Evolutionary conservation across 345 rosid genomes (phyloP).

Genomic region (Eucalyptus cloeziana): DNA sequence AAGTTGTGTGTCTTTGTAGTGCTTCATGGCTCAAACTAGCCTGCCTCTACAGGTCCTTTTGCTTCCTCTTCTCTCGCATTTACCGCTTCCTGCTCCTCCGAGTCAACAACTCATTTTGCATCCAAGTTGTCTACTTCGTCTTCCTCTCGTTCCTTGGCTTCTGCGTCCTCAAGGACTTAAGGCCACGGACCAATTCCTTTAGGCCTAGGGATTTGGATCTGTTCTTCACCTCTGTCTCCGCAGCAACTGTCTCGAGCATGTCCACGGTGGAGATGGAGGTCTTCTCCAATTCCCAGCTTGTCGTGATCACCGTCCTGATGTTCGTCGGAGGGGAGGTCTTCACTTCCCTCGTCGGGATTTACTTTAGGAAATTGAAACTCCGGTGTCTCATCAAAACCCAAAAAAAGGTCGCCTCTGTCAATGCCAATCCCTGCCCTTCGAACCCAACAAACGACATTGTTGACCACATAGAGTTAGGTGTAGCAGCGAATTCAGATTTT

Average conservation of each 20-base stretch:
- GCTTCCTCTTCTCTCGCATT: background rate
- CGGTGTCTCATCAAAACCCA: background rate
- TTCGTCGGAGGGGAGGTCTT: slow-evolving; percentile 26
- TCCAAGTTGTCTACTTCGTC: slow-evolving; percentile 25
- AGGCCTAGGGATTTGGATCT: slow-evolving; percentile 7
- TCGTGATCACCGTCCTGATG: slow-evolving; percentile 40
- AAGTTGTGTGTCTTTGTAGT: background rate
- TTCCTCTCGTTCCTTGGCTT: slow-evolving; percentile 19
- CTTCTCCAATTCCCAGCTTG: slow-evolving; percentile 55
- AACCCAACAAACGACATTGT: background rate
- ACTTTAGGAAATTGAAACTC: background rate
- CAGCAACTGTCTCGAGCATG: slow-evolving; percentile 1
- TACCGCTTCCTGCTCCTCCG: background rate
- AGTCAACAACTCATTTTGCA: slow-evolving; percentile 10
- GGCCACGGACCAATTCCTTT: slow-evolving; percentile 15
- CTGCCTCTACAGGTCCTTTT: background rate
- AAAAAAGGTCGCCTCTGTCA: background rate
- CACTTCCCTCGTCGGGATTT: background rate
- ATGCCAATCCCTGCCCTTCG: background rate
- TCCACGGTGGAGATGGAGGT: slow-evolving; percentile 12
- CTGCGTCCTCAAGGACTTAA: slow-evolving; percentile 2
- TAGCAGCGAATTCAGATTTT: background rate
- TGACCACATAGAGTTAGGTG: background rate
- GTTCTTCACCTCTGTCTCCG: background rate
- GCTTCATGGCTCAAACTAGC: background rate